These are phyloP conservation scores for Cerrena zonata DNA, from an alignment of 1,284 basidiomycete species.

Conservation along the genomic window DNA sequence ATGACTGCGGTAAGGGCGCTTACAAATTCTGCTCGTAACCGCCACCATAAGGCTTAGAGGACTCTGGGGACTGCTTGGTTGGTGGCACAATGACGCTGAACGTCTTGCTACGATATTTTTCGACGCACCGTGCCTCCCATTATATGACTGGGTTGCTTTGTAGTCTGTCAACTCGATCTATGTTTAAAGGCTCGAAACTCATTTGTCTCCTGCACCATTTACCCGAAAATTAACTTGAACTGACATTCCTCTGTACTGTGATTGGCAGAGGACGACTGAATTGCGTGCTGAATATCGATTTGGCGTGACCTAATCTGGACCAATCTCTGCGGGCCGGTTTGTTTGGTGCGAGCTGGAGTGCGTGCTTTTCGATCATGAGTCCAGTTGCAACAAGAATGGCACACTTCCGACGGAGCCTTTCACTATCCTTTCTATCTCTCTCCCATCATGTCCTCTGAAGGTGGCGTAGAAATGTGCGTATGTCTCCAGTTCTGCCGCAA, in stretches of 20 bases:
- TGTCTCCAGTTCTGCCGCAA: constrained; percentile 1
- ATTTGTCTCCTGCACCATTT: background rate
- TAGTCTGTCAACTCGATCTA: background rate
- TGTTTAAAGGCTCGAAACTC: background rate
- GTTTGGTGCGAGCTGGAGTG: background rate
- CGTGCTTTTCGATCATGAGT: background rate
- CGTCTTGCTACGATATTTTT: no score
- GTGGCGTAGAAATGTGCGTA: constrained; percentile 56
- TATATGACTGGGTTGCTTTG: no score
- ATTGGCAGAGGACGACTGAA: constrained; percentile 7
- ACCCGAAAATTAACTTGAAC: background rate
- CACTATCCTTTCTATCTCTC: constrained; percentile 11
- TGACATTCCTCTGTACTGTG: background rate
- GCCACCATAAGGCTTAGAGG: no score
- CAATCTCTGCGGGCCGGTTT: constrained; percentile 6
- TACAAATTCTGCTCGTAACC: no score
- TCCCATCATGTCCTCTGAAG: constrained; percentile 19
- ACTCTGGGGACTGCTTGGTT: no score
- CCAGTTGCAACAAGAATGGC: background rate
- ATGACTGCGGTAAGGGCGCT: no score
- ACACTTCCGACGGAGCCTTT: background rate
- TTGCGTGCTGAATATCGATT: constrained; percentile 21
- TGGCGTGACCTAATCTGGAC: constrained; percentile 15
- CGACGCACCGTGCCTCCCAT: no score
- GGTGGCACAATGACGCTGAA: no score